Evolutionary conservation across 441 rosid species (phyloP).

Genomic region (Euphorbia corollata): DNA sequence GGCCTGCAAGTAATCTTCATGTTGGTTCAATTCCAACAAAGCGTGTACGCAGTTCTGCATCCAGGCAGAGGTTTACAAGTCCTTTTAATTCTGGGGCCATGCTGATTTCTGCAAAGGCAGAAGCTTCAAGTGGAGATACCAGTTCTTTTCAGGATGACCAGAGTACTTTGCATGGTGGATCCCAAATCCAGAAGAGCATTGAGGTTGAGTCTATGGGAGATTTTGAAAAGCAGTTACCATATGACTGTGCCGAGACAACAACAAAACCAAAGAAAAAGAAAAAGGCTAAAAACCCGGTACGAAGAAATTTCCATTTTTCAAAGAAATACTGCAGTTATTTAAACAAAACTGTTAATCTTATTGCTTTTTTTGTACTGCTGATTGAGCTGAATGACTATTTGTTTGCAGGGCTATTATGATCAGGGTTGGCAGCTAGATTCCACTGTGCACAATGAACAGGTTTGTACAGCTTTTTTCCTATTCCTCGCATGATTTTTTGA

Average conservation of each 20-base stretch:
- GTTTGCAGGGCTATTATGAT: constrained; percentile 62
- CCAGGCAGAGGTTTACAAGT: constrained; percentile 72
- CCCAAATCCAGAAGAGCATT: constrained; percentile 60
- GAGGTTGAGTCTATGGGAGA: constrained; percentile 80
- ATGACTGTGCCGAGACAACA: constrained; percentile 74
- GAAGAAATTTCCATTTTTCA: constrained; percentile 20
- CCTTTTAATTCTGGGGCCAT: constrained; percentile 55
- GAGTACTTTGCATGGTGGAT: constrained; percentile 77
- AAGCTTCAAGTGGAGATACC: constrained; percentile 98
- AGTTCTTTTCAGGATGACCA: constrained; percentile 94
- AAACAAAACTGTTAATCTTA: constrained; percentile 7
- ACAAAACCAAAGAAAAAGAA: constrained; percentile 81
- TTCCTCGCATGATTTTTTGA: too few relatives aligned
- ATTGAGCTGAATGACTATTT: constrained; percentile 28
- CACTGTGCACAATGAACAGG: constrained; percentile 66
- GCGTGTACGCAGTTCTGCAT: constrained; percentile 87
- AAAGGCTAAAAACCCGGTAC: constrained; percentile 60
- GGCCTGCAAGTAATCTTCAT: constrained; percentile 54
- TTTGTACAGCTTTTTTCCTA: constrained; percentile 23
- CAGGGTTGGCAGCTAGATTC: constrained; percentile 78
- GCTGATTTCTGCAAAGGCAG: constrained; percentile 57
- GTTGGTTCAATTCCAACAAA: constrained; percentile 74
- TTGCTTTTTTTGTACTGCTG: constrained; percentile 12
- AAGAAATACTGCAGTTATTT: constrained; percentile 1
- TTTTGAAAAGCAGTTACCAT: constrained; percentile 62